Conservation (phyloP, 2,329 filamentous ascomycete genomes). For the Ascochyta clinopodiicola region DNA sequence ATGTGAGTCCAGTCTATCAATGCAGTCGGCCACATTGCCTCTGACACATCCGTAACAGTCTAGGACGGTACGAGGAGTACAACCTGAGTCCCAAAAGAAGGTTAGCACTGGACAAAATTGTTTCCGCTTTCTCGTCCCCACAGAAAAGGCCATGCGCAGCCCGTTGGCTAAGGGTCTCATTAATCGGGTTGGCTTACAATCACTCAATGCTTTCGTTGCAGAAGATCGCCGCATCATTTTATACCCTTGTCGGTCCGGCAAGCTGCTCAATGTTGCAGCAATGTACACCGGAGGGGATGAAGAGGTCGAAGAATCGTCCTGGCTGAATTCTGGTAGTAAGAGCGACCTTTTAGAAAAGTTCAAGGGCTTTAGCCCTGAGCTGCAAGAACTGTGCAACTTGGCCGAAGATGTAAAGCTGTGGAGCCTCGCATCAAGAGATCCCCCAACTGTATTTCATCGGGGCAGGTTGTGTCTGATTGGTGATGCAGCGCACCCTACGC, state of each 20-base stretch:
- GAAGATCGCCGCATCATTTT: not conserved
- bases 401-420: slow-evolving; percentile 1
- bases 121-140: slow-evolving; percentile 5
- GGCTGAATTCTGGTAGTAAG: not conserved
- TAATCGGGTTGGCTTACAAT: not conserved
- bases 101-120: slow-evolving; percentile 4
- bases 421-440: not conserved
- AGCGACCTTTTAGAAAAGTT: not conserved
- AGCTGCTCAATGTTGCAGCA: not conserved
- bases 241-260: not conserved
- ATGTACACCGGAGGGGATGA: not conserved
- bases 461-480: not conserved
- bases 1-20: not conserved
- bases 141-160: not conserved
- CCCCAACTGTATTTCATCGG: not conserved
- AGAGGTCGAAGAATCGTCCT: not conserved
- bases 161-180: not conserved
- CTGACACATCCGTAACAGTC: not conserved
- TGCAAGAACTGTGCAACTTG: not conserved
- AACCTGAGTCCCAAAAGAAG: not conserved
- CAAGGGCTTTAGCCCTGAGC: not conserved
- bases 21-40: not conserved
- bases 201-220: not conserved
- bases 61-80: not conserved
- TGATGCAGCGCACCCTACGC: slow-evolving; percentile 18